Conservation (phyloP, 495 filamentous ascomycete genomes). For the Talaromyces thailandensis region DNA sequence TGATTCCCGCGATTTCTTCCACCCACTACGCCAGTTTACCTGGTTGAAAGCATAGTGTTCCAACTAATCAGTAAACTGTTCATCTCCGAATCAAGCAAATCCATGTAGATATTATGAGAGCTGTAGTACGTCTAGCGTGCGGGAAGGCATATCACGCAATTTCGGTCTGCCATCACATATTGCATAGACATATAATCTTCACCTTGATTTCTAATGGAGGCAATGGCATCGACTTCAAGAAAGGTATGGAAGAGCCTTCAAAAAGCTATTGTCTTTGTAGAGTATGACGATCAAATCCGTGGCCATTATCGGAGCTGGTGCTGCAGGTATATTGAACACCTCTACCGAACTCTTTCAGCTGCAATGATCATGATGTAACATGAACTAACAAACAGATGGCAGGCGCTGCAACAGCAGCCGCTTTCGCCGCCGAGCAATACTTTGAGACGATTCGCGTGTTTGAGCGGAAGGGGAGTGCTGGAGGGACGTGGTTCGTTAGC, state of each 20-base stretch:
- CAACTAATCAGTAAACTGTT: neutral
- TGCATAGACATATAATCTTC: neutral
- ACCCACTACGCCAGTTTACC: too few relatives aligned
- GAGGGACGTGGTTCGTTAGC: slow-evolving; percentile 37
- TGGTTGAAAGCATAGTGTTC: too few relatives aligned
- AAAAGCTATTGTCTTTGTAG: neutral
- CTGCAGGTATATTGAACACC: slow-evolving; percentile 29
- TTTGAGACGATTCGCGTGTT: slow-evolving; percentile 41
- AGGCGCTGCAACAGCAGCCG: slow-evolving; percentile 37
- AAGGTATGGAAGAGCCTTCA: neutral
- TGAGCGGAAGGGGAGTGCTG: slow-evolving; percentile 34
- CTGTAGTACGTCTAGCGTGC: neutral
- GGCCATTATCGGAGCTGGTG: slow-evolving; percentile 42
- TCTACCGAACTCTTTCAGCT: neutral
- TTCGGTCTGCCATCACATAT: neutral
- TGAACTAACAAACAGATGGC: neutral
- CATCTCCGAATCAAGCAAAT: neutral
- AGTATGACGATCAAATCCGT: slow-evolving; percentile 30
- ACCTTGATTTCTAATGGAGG: neutral
- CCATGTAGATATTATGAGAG: neutral
- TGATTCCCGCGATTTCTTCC: too few relatives aligned
- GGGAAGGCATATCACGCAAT: neutral
- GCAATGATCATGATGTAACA: neutral
- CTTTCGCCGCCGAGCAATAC: slow-evolving; percentile 36
- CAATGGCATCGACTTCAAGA: neutral